Evolutionary conservation across 2,329 filamentous ascomycete species (phyloP).

Genomic region (Onygenales sp.): DNA sequence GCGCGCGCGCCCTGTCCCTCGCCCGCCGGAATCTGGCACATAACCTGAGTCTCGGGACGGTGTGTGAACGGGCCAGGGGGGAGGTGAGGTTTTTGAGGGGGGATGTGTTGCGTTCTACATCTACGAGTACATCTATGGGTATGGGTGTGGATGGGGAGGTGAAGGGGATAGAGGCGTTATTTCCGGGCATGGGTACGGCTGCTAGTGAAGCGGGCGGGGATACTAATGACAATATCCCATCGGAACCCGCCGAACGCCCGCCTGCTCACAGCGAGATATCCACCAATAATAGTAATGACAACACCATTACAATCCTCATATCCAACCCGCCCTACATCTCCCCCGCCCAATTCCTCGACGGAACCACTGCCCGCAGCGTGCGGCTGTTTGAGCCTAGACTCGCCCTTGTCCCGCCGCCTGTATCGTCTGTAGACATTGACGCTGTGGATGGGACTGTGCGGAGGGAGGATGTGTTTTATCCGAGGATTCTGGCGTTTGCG

Average conservation of each 20-base stretch:
- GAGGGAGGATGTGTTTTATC: slow-evolving; percentile 28
- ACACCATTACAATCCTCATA: slow-evolving; percentile 49
- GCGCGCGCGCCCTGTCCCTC: slow-evolving; percentile 53
- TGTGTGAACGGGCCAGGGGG: slow-evolving; percentile 18
- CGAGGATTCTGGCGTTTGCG: slow-evolving; percentile 20
- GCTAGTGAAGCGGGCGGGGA: neutral
- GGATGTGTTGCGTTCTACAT: slow-evolving; percentile 16
- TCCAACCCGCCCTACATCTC: slow-evolving; percentile 93
- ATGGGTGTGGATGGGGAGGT: neutral
- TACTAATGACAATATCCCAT: neutral
- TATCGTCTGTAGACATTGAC: neutral
- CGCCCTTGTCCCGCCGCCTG: slow-evolving; percentile 58
- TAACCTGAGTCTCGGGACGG: slow-evolving; percentile 32
- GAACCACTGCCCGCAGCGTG: slow-evolving; percentile 61
- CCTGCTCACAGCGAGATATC: neutral
- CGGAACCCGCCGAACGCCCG: neutral
- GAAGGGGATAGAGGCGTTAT: neutral
- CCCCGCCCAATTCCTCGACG: slow-evolving; percentile 45
- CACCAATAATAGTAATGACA: neutral
- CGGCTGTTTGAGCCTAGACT: slow-evolving; percentile 69
- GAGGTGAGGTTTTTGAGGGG: slow-evolving; percentile 40
- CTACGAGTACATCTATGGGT: too few species aligned
- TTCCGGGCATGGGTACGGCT: neutral
- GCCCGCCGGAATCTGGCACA: slow-evolving; percentile 53
- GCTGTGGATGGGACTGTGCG: neutral